phyloP scores from a whole-genome alignment of 352 stramenopile species.

The Phytophthora capsici region DNA sequence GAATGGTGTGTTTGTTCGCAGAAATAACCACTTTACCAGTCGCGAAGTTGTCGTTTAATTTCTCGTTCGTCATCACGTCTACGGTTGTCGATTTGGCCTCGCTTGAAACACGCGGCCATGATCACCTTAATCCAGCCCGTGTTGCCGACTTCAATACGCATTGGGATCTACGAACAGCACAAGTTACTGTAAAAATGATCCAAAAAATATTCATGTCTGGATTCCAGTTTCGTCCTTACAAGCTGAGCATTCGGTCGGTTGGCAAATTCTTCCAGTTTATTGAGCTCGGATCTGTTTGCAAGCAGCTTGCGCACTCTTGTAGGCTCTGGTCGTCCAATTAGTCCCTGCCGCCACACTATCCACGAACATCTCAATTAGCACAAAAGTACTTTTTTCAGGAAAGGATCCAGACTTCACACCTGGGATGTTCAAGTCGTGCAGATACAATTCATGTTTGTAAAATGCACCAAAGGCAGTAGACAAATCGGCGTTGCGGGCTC shows the following conservation, averaged over 20 bases:
- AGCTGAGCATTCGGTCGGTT: constrained; percentile 69
- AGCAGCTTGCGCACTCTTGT: constrained; percentile 78
- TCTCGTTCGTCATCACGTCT: constrained; percentile 79
- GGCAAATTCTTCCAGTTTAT: constrained; percentile 76
- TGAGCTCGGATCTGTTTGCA: constrained; percentile 76
- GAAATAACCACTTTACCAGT: constrained; percentile 53
- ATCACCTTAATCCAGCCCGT: constrained; percentile 90
- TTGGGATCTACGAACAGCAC: constrained; percentile 57
- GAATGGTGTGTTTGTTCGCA: constrained; percentile 1
- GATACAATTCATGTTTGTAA: constrained; percentile 74
- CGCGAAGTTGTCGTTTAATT: constrained; percentile 76
- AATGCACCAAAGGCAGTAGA: constrained; percentile 81
- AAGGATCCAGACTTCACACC: constrained; percentile 30
- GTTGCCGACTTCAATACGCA: constrained; percentile 72
- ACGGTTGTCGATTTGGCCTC: constrained; percentile 72
- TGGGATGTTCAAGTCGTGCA: constrained; percentile 84
- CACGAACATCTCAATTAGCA: constrained; percentile 25
- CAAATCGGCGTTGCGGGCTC: constrained; percentile 68
- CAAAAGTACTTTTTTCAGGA: not conserved
- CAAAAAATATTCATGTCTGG: too few species aligned
- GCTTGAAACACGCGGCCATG: constrained; percentile 72
- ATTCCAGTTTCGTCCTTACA: constrained; percentile 34
- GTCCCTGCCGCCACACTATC: constrained; percentile 74
- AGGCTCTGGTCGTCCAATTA: constrained; percentile 77
- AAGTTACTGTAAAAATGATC: not conserved